phyloP scores from a whole-genome alignment of 495 filamentous ascomycete species.

The Trichocladium antarcticum region DNA sequence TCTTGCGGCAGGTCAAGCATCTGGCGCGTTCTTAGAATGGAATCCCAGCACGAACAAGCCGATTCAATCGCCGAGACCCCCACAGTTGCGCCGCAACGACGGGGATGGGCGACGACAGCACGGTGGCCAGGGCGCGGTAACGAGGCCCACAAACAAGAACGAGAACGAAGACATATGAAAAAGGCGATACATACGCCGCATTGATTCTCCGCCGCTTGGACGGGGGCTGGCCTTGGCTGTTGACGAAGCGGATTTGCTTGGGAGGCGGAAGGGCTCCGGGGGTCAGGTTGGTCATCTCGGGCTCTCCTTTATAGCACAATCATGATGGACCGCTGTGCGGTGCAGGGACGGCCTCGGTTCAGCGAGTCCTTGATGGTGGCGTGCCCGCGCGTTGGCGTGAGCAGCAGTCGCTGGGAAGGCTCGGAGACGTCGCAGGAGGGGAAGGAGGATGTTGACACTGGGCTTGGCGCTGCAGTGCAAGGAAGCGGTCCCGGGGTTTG shows the following conservation, averaged over 20 bases:
- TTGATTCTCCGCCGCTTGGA: slow-evolving; percentile 72
- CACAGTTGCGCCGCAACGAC: too few species aligned
- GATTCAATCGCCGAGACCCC: not conserved
- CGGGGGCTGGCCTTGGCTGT: slow-evolving; percentile 70
- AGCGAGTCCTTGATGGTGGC: slow-evolving; percentile 8
- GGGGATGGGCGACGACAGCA: too few species aligned
- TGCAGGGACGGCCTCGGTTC: slow-evolving; percentile 4
- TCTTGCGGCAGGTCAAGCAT: slow-evolving; percentile 68
- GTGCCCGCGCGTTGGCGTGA: not conserved
- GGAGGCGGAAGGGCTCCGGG: slow-evolving; percentile 35
- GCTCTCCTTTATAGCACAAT: slow-evolving; percentile 20
- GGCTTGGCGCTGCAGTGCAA: slow-evolving; percentile 6
- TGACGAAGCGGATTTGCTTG: slow-evolving; percentile 64
- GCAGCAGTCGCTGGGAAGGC: not conserved
- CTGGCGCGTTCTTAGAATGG: slow-evolving; percentile 34
- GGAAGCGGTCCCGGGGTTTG: not conserved
- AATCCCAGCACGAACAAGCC: not conserved
- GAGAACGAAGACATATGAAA: slow-evolving; percentile 12
- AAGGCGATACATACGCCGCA: slow-evolving; percentile 51
- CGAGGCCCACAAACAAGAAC: slow-evolving; percentile 1
- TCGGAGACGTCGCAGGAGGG: not conserved
- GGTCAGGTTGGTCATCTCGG: slow-evolving; percentile 34
- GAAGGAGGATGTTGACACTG: not conserved
- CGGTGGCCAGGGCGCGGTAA: not conserved
- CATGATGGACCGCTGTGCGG: slow-evolving; percentile 19